Conservation (phyloP, 805 yeast species). For the Blastobotrys robertii region DNA sequence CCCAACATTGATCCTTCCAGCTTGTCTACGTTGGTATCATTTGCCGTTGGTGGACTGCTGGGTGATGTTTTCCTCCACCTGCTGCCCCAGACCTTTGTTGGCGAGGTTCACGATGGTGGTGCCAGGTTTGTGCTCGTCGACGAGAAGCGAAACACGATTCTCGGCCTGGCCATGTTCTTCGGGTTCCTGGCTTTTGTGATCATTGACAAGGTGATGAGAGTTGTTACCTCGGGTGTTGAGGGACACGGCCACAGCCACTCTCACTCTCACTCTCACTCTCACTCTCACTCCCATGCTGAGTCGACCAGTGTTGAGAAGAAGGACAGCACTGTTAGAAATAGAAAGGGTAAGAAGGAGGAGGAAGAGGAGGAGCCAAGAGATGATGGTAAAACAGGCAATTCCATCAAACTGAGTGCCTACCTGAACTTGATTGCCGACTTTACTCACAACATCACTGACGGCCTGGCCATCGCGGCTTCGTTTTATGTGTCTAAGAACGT, state of each 20-base stretch:
- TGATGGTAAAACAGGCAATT: constrained; percentile 13
- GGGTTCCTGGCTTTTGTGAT: constrained; percentile 52
- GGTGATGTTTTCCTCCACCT: constrained; percentile 70
- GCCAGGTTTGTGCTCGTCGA: constrained; percentile 39
- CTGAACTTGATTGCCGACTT: constrained; percentile 62
- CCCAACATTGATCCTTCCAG: constrained; percentile 42
- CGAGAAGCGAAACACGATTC: constrained; percentile 37
- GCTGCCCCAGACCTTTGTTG: constrained; percentile 57
- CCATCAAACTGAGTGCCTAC: constrained; percentile 43
- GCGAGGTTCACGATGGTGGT: constrained; percentile 36
- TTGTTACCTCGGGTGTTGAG: constrained; percentile 26
- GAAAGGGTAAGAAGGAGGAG: constrained; percentile 8
- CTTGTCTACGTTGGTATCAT: constrained; percentile 48
- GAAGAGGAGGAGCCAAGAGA: constrained; percentile 1
- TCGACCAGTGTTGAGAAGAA: constrained; percentile 18
- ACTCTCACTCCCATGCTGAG: constrained; percentile 10
- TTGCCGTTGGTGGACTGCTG: constrained; percentile 67
- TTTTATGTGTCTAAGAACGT: constrained; percentile 49
- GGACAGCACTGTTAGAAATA: constrained; percentile 8
- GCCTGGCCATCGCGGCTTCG: constrained; percentile 62
- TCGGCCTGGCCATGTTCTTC: constrained; percentile 46
- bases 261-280: constrained; percentile 35
- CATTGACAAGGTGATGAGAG: constrained; percentile 53
- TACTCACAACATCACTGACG: constrained; percentile 69
- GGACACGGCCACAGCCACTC: constrained; percentile 33